Conservation (phyloP, 257 asterid genomes). For the Petrea volubilis region DNA sequence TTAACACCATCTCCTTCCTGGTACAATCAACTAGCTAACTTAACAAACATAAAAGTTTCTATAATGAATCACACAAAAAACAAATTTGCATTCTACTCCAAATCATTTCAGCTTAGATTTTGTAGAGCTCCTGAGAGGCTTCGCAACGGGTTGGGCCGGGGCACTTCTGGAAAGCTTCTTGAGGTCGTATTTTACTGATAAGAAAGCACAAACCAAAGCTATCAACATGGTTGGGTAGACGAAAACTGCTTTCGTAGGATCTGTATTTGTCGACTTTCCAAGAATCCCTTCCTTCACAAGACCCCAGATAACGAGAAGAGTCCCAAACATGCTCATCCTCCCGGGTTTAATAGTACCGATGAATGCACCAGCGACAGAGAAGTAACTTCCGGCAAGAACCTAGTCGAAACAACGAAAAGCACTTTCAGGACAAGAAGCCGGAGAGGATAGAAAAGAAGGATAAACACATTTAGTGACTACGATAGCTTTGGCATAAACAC, state of each 20-base stretch:
- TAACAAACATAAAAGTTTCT: background rate
- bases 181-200: slow-evolving; percentile 78
- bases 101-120: slow-evolving; percentile 73
- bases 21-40: slow-evolving; percentile 3
- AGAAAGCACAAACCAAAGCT: slow-evolving; percentile 67
- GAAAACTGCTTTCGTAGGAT: slow-evolving; percentile 64
- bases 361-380: slow-evolving; percentile 86
- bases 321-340: slow-evolving; percentile 98
- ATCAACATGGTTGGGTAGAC: slow-evolving; percentile 92
- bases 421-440: background rate
- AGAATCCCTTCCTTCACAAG: slow-evolving; percentile 95
- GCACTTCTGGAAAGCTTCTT: slow-evolving; percentile 55
- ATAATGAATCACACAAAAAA: background rate
- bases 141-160: slow-evolving; percentile 62
- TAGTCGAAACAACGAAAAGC: slow-evolving; percentile 22
- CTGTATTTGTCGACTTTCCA: slow-evolving; percentile 61
- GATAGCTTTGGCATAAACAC: background rate
- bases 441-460: too few relatives aligned
- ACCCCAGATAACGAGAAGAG: slow-evolving; percentile 89
- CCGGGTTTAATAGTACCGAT: slow-evolving; percentile 83
- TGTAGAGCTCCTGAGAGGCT: slow-evolving; percentile 76
- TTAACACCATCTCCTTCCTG: background rate
- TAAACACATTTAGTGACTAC: background rate
- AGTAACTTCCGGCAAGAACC: slow-evolving; percentile 99
- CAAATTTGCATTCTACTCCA: background rate